Conservation (phyloP, 2,329 filamentous ascomycete genomes). For the Colletotrichum sp. region DNA sequence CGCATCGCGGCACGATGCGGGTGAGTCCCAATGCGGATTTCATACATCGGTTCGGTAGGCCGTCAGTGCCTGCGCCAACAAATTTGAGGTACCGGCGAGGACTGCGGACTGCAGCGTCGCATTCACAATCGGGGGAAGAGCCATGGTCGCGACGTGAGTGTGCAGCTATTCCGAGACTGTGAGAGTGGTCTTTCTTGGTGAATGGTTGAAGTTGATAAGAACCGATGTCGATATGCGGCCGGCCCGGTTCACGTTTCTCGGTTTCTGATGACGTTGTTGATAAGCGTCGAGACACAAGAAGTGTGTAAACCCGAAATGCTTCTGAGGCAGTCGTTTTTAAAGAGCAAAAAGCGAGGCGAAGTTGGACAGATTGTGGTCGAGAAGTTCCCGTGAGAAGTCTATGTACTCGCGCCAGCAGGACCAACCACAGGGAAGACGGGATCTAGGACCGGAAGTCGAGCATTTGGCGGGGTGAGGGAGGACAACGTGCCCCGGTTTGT, state of each 20-base stretch:
- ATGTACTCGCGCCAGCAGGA: not conserved
- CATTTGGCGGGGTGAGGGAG: conserved; percentile 2
- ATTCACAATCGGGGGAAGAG: conserved; percentile 56
- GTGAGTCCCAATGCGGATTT: not conserved
- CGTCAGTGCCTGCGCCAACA: conserved; percentile 74
- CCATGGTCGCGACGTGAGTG: conserved; percentile 27
- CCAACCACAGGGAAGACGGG: not conserved
- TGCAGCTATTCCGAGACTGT: not conserved
- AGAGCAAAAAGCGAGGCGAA: not conserved
- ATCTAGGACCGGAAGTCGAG: not conserved
- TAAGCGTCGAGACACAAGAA: not conserved
- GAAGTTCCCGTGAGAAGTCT: not conserved
- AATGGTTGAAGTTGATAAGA: not conserved
- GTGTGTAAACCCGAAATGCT: not conserved
- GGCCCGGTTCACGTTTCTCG: not conserved
- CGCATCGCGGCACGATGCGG: not conserved
- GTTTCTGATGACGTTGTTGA: not conserved
- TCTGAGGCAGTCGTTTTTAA: not conserved
- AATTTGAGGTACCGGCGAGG: conserved; percentile 71
- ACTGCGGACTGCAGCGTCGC: conserved; percentile 70
- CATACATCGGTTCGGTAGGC: conserved; percentile 66
- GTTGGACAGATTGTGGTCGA: not conserved
- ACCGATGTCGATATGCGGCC: not conserved
- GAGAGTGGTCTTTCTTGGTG: not conserved
- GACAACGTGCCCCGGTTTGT: conserved; percentile 2